A percentile compares a stretch with the other conserved stretches of the same genome.
Conservation (phyloP, 2,329 filamentous ascomycete genomes). For the Sclerotinia trifoliorum region DNA sequence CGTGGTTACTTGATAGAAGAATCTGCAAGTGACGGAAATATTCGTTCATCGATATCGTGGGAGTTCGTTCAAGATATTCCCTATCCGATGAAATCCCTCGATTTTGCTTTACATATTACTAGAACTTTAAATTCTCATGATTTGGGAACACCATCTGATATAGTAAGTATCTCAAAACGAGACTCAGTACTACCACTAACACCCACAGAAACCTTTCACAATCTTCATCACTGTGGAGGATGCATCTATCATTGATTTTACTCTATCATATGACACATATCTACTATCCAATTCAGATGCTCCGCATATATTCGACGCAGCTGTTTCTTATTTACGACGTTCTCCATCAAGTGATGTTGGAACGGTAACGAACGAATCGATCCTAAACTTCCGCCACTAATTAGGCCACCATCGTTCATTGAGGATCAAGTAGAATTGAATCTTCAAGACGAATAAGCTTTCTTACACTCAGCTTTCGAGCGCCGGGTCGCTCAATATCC, state of each 20-base stretch:
- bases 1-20: not conserved
- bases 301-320: not conserved
- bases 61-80: not conserved
- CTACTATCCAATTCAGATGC: constrained; percentile 3
- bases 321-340: not conserved
- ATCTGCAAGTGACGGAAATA: not conserved
- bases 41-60: not conserved
- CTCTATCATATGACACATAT: not conserved
- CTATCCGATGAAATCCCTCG: not conserved
- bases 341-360: constrained; percentile 3
- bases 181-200: not conserved
- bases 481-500: constrained; percentile 1
- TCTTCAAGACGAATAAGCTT: not conserved
- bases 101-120: not conserved
- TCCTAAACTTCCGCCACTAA: constrained; percentile 9
- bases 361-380: not conserved
- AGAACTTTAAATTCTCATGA: not conserved
- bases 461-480: constrained; percentile 15
- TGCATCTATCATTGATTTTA: not conserved
- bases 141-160: not conserved
- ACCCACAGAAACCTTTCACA: not conserved
- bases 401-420: not conserved
- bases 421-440: not conserved
- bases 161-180: not conserved
- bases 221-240: not conserved